Evolutionary conservation across 306 rosid genomes (phyloP), one percentile per base, ranked within the genome.

Genomic region (Quillaja saponaria): DNA sequence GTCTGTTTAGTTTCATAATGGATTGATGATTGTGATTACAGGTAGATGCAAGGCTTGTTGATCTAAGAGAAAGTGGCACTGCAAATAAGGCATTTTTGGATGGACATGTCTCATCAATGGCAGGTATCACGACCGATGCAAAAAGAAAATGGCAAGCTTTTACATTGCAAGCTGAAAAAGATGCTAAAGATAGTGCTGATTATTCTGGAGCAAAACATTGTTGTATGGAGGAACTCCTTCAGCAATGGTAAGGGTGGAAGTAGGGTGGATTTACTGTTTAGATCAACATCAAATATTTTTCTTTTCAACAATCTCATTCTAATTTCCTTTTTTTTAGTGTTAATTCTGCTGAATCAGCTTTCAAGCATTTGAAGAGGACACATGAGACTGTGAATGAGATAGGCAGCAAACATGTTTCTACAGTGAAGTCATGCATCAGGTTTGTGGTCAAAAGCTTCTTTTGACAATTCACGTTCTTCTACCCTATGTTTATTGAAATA

Each of bases 181-280:
- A 85, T 41, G 77, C 81, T 5, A 89, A 67, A 61, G 97, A 85
- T 28, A 76, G 75, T 33, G 91, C 83, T 58, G 97, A 87, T 57
- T 85, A 83, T 75, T 83, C 96, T 62, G 95, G 95, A 3, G 87
- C 89, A 8, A 89, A 90, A 71, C 97, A 94, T 78, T 89, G 97
- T 56, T 95, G 90, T 14, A 79, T 89, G 87, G 96, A 90, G 74
- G 78, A 19, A n/a, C 86, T 89, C 50, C 58, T 90, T 62, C 91
- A 90, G 69, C 87, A 90, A 52, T 72, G 91, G 99, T 81, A 71
- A 51, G 76, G 67, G 21, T 39, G 47, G n/a, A n/a, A n/a, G 15
- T 34, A 33, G 14, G 10, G 20, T 17, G 17, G 10, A 52, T 57
- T 55, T 4, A 25, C 3, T 1, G 31, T 21, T 33, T 44, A 46